phyloP scores from a whole-genome alignment of 345 rosid species.

The Cochlearia excelsa region DNA sequence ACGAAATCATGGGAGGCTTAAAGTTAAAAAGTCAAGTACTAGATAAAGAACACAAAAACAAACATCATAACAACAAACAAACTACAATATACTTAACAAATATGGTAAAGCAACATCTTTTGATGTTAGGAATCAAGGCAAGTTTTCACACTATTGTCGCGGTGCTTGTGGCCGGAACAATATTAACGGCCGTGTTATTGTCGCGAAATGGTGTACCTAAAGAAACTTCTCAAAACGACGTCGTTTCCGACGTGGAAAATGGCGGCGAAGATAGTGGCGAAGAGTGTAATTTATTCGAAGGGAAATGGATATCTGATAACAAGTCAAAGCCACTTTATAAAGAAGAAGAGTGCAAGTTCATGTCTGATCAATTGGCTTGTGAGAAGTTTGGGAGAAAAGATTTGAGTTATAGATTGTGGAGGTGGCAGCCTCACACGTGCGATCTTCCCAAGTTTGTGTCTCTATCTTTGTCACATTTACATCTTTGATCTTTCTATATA shows the following conservation, averaged over 20 bases:
- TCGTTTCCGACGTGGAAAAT: no score
- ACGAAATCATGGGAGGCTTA: no score
- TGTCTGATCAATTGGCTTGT: conserved; percentile 78
- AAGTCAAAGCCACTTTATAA: conserved; percentile 65
- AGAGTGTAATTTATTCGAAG: conserved; percentile 65
- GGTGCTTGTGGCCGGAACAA: conserved; percentile 48
- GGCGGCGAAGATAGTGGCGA: neutral
- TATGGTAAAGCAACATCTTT: conserved; percentile 50
- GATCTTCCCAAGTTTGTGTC: conserved; percentile 64
- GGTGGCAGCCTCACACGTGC: conserved; percentile 87
- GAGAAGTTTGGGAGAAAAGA: conserved; percentile 81
- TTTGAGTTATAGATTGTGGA: conserved; percentile 61
- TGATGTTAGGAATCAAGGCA: conserved; percentile 48
- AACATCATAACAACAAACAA: no score
- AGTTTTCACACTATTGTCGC: conserved; percentile 62
- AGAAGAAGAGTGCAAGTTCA: conserved; percentile 68
- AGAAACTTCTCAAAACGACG: conserved; percentile 16
- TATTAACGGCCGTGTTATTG: conserved; percentile 50
- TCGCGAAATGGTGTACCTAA: conserved; percentile 34
- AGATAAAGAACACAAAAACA: no score
- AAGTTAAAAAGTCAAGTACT: no score
- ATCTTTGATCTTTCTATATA: neutral
- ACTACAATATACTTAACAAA: no score
- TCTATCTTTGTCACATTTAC: conserved; percentile 7
- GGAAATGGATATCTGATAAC: conserved; percentile 76